Evolutionary conservation across 164 flowering plant species (phyloP).

Genomic region (Magnolia sinica): DNA sequence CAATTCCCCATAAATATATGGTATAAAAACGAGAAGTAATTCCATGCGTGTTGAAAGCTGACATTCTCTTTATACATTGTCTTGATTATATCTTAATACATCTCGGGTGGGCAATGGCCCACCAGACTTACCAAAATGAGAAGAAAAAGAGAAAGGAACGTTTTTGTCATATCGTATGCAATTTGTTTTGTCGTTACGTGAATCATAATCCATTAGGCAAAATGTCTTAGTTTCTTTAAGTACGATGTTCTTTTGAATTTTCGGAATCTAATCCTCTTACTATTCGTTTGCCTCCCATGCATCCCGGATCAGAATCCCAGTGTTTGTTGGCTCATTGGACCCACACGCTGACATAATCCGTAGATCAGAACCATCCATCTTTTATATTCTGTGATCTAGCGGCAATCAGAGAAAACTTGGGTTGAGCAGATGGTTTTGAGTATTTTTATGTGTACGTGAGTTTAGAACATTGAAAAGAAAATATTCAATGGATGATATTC

Average conservation of each 20-base stretch:
- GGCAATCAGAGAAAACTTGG: neutral
- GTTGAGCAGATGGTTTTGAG: neutral
- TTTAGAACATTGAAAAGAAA: neutral
- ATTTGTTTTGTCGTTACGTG: neutral
- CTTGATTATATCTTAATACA: neutral
- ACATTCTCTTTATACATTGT: neutral
- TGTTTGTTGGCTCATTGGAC: no score
- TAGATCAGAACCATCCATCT: neutral
- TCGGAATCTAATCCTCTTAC: neutral
- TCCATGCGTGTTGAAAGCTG: neutral
- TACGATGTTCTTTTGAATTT: neutral
- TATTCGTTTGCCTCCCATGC: neutral
- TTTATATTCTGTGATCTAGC: no score
- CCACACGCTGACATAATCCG: neutral
- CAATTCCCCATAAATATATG: neutral
- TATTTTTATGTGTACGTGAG: no score
- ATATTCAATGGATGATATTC: neutral
- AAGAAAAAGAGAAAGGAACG: neutral
- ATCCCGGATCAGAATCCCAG: neutral
- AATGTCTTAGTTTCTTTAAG: neutral
- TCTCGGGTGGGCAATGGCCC: neutral
- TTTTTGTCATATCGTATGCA: neutral
- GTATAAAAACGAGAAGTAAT: neutral
- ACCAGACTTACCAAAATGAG: neutral
- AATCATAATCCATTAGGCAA: neutral